Evolutionary conservation across 2,329 filamentous ascomycete species (phyloP), one percentile per base, ranked within the genome.

Genomic region (Colletotrichum liriopes): DNA sequence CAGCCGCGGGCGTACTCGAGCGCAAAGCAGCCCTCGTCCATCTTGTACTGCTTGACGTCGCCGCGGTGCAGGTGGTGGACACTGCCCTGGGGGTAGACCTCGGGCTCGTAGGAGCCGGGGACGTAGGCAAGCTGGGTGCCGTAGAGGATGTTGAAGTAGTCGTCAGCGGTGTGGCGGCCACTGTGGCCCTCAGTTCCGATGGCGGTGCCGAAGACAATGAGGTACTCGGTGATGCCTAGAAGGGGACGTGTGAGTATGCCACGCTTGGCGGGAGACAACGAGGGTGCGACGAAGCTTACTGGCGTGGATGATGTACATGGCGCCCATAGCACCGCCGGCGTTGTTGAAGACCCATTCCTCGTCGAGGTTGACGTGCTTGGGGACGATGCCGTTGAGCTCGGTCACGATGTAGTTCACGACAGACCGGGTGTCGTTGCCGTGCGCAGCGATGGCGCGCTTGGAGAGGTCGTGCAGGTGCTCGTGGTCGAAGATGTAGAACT

Each of bases 331-430:
- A 74, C 94, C 94, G 64, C 94, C 94, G 63, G 94, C 94, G 79
- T 97, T 97, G 87, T 97, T 97, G 78, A 97, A 96, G 56, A 97
- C 87, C 94, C 94, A 97, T 82, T 96, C 93, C 84, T 96, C 90
- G 71, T 92, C 85, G 67, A 89, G 80, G 84, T 93, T 94, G 79
- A 96, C 79, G 81, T 94, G 84, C 61, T 78, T 77, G 62, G 83
- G 80, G 79, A 84, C 77, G 77, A 86, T 88, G 76, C 84, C 84
- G 76, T 86, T 85, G 67, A 97, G 87, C 83, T 94, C 91, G 72
- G 84, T 79, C 63, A 94, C 90, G 76, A 97, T 95, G 83, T 89
- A 91, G 75, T 87, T 79, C 72, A 94, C 92, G 12, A 95, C 88
- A 67, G 86, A 86, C 69, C 86, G 82, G 18, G 94, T 97, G 84